These are phyloP conservation scores for Solanum hybrid DNA, from an alignment of 305 asterid species.

Conservation along the genomic window DNA sequence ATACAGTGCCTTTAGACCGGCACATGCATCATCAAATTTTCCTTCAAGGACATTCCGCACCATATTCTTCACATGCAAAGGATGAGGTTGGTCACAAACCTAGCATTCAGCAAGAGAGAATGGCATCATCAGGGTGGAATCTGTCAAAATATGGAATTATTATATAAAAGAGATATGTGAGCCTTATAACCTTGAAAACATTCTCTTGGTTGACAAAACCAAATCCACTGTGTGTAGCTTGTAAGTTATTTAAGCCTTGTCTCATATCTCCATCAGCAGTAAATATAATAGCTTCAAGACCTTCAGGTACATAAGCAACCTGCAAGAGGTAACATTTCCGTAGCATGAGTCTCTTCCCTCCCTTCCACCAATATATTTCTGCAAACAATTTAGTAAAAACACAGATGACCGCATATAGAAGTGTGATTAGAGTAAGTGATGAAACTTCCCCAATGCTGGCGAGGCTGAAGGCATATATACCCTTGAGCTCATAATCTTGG, in stretches of 20 bases:
- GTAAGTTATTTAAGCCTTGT: conserved; percentile 92
- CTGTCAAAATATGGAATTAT: not conserved
- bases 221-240: conserved; percentile 94
- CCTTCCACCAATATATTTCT: not conserved
- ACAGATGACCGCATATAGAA: not conserved
- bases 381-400: not conserved
- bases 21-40: conserved; percentile 85
- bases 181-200: conserved; percentile 73
- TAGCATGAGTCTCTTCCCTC: not conserved
- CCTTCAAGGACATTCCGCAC: conserved; percentile 74
- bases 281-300: conserved; percentile 93
- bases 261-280: conserved; percentile 99
- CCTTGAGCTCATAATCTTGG: not conserved
- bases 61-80: conserved; percentile 90
- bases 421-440: not conserved
- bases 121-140: not conserved
- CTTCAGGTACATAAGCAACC: conserved; percentile 95
- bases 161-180: not conserved
- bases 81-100: conserved; percentile 98
- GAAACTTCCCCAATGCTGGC: not conserved
- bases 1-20: conserved; percentile 78
- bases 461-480: not conserved
- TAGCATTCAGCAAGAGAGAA: conserved; percentile 13
- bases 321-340: conserved; percentile 16
- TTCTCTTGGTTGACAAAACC: conserved; percentile 93